Base-by-base conservation (phyloP, 768 basidiomycete genomes). In the Suillus tomentosus region DNA sequence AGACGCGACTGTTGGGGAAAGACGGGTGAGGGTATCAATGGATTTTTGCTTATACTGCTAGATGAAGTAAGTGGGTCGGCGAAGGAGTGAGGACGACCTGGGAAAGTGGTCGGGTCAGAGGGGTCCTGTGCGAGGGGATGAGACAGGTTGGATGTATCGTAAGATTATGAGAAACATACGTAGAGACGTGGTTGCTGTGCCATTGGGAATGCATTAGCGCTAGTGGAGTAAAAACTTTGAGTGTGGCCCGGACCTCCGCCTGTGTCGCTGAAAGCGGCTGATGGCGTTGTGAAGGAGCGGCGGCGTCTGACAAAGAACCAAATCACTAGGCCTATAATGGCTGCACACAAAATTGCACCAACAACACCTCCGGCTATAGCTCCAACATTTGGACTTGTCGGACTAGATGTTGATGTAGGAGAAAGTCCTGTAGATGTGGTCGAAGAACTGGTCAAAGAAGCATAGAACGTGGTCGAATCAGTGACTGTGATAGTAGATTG, bases 331-430 rank as follows among this genome's bases (percentile, higher is more conserved):
- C 72, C 81, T 5, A 69, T 79, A 13, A 87, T 73, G 53, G 83
- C 66, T 9, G 79, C 81, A 15, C 84, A 78, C 31, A 84, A 77
- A 1, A 88, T 64, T 19, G 87, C 88, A 45, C 88, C 88, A 1
- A 84, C 85, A 42, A 89, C 87, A n/a, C 85, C 85, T 2, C 87
- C 87, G 2, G 84, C 80, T 47, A 89, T 88, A 9, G 85, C 84
- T 3, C 84, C 86, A 0, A 83, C 76, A 66, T 84, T 75, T 15
- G 66, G 60, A n/a, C 19, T 62, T 24, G 45, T 65, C 56, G 66
- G 50, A 10, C 3, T 10, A 51, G 61, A 37, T 27, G 71, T 3
- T 14, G 42, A 56, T 6, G 68, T 7, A 36, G 65, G 57, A 27
- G 65, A 51, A 3, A 65, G 60, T 15, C 59, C n/a, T 22, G 71